These are phyloP conservation scores for Kwoniella dendrophila DNA, from an alignment of 768 basidiomycete genomes.

Conservation along the genomic window DNA sequence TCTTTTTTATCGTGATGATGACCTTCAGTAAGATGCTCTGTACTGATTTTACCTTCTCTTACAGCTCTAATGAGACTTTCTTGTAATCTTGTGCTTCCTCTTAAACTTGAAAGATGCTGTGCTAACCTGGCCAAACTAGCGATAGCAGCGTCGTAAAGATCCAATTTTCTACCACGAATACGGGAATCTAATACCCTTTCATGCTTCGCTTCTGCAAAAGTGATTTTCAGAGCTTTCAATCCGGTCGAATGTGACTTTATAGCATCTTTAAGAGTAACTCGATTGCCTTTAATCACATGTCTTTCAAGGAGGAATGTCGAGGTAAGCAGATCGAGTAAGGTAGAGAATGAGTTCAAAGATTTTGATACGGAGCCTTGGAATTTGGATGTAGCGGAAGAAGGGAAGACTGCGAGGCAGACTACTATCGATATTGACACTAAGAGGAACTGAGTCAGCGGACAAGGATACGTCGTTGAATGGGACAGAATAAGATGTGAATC, in stretches of 20 bases:
- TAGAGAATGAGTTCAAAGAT: slow-evolving; percentile 84
- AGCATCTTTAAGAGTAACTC: slow-evolving; percentile 66
- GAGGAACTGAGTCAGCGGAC: not conserved
- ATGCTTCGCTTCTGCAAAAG: slow-evolving; percentile 79
- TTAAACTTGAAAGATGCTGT: slow-evolving; percentile 87
- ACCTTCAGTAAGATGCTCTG: slow-evolving; percentile 23
- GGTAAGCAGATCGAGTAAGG: slow-evolving; percentile 77
- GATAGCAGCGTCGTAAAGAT: slow-evolving; percentile 82
- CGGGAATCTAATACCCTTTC: slow-evolving; percentile 66
- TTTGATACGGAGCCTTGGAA: slow-evolving; percentile 76
- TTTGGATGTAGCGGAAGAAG: slow-evolving; percentile 78
- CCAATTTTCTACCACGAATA: slow-evolving; percentile 57
- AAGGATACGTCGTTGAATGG: not conserved
- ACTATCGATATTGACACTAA: slow-evolving; percentile 71
- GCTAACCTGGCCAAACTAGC: slow-evolving; percentile 84
- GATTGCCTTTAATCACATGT: slow-evolving; percentile 34
- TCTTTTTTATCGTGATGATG: not conserved
- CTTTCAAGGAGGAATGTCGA: slow-evolving; percentile 78
- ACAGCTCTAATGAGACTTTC: slow-evolving; percentile 72
- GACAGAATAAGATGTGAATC: not conserved
- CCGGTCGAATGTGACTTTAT: slow-evolving; percentile 82
- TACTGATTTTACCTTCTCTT: slow-evolving; percentile 36
- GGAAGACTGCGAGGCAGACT: slow-evolving; percentile 80
- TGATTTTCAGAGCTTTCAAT: slow-evolving; percentile 86
- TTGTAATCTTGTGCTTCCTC: slow-evolving; percentile 81